Conservation (phyloP, 805 yeast genomes). For the Yarrowia porcina region DNA sequence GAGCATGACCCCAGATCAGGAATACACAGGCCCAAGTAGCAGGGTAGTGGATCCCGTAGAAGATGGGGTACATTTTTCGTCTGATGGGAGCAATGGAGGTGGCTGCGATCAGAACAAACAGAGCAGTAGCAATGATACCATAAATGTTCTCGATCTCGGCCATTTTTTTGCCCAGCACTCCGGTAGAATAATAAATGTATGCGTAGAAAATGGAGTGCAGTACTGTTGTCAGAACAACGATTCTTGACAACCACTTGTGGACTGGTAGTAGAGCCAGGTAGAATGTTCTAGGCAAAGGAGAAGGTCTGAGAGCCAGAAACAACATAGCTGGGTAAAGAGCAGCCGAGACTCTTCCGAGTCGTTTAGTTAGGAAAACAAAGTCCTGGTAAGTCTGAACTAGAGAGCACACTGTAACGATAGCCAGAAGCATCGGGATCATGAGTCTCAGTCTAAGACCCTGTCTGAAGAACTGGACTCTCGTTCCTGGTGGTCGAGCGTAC, state of each 20-base stretch:
- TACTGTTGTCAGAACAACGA: constrained; percentile 62
- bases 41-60: constrained; percentile 68
- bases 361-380: constrained; percentile 41
- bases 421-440: neutral
- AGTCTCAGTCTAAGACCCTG: constrained; percentile 3
- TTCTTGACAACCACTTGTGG: constrained; percentile 87
- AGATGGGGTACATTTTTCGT: constrained; percentile 56
- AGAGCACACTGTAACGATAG: constrained; percentile 10
- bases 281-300: constrained; percentile 74
- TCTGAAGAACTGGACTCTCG: constrained; percentile 1
- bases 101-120: constrained; percentile 58
- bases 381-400: constrained; percentile 22
- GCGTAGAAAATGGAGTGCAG: constrained; percentile 63
- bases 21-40: constrained; percentile 75
- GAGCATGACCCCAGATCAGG: constrained; percentile 68
- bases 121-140: constrained; percentile 68
- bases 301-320: constrained; percentile 74
- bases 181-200: constrained; percentile 35
- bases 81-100: constrained; percentile 68
- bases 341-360: constrained; percentile 74
- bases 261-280: constrained; percentile 71
- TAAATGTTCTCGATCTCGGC: constrained; percentile 56
- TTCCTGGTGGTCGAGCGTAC: constrained; percentile 20
- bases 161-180: constrained; percentile 50
- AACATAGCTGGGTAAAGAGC: constrained; percentile 73